These are phyloP conservation scores for Penicillium sclerotigenum DNA, from an alignment of 2,329 filamentous ascomycete genomes.

Conservation along the genomic window DNA sequence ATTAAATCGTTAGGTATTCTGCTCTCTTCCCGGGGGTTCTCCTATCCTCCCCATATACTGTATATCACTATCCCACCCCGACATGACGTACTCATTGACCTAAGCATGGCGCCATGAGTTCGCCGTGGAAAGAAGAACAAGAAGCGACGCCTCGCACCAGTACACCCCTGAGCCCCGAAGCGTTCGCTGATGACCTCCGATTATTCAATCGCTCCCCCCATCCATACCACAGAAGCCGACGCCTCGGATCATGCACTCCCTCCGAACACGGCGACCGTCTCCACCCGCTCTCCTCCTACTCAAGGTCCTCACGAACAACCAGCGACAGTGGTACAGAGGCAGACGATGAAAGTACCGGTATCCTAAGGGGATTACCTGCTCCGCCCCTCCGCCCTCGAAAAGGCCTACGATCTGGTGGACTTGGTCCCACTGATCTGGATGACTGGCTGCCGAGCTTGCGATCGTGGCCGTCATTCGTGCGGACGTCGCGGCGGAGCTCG, in stretches of 20 bases:
- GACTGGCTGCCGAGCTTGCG: conserved; percentile 31
- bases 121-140: conserved; percentile 30
- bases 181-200: conserved; percentile 39
- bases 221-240: conserved; percentile 63
- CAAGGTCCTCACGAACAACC: conserved; percentile 57
- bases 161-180: conserved; percentile 17
- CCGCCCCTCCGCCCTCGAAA: conserved; percentile 72
- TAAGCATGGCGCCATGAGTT: conserved; percentile 38
- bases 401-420: conserved; percentile 58
- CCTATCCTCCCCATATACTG: neutral
- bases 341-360: conserved; percentile 76
- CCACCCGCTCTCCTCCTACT: conserved; percentile 25
- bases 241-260: conserved; percentile 52
- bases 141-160: conserved; percentile 21
- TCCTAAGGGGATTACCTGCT: conserved; percentile 79
- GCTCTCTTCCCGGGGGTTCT: neutral
- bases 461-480: conserved; percentile 34
- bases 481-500: conserved; percentile 32
- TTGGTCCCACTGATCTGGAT: conserved; percentile 25
- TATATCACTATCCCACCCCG: conserved; percentile 10
- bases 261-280: conserved; percentile 35
- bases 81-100: conserved; percentile 30
- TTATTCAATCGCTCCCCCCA: conserved; percentile 62
- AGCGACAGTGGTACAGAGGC: conserved; percentile 94
- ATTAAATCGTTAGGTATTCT: neutral